phyloP scores from a whole-genome alignment of 225 moss, liverwort and hornwort species.

The Antitrichia curtipendula region DNA sequence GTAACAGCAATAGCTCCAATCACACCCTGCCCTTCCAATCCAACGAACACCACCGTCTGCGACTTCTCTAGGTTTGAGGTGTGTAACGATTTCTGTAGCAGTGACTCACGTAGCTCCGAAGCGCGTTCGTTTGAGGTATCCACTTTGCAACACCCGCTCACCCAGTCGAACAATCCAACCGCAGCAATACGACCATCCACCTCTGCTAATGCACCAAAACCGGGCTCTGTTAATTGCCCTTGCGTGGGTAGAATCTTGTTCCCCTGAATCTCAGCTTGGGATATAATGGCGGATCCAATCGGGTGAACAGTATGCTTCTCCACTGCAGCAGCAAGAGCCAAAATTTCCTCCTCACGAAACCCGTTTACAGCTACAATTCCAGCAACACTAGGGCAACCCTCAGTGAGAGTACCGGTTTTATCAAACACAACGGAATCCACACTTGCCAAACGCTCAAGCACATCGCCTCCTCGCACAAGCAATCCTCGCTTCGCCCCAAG shows the following conservation, averaged over 20 bases:
- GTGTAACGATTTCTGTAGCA: slow-evolving; percentile 2
- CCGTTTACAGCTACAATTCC: slow-evolving; percentile 33
- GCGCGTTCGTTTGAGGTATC: slow-evolving; percentile 5
- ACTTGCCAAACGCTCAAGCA: slow-evolving; percentile 72
- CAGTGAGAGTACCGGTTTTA: slow-evolving; percentile 90
- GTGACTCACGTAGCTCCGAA: slow-evolving; percentile 8
- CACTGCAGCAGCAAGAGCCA: slow-evolving; percentile 68
- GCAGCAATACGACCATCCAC: slow-evolving; percentile 62
- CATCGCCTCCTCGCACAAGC: slow-evolving; percentile 78
- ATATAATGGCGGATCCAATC: slow-evolving; percentile 64
- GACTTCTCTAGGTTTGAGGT: slow-evolving; percentile 41
- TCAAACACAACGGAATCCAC: slow-evolving; percentile 71
- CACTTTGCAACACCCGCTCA: slow-evolving; percentile 61
- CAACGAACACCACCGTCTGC: slow-evolving; percentile 75
- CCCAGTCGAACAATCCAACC: slow-evolving; percentile 80
- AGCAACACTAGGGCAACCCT: slow-evolving; percentile 70
- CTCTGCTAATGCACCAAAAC: slow-evolving; percentile 82
- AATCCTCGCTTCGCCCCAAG: slow-evolving; percentile 81
- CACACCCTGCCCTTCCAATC: slow-evolving; percentile 78
- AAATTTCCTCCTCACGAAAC: slow-evolving; percentile 10
- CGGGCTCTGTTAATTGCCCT: slow-evolving; percentile 90
- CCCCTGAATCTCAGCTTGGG: slow-evolving; percentile 27
- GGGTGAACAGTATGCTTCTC: slow-evolving; percentile 80
- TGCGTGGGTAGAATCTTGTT: slow-evolving; percentile 28
- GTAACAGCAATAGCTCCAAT: slow-evolving; percentile 75